phyloP scores from a whole-genome alignment of 139 green algal species.

The Desmodesmus armatus region DNA sequence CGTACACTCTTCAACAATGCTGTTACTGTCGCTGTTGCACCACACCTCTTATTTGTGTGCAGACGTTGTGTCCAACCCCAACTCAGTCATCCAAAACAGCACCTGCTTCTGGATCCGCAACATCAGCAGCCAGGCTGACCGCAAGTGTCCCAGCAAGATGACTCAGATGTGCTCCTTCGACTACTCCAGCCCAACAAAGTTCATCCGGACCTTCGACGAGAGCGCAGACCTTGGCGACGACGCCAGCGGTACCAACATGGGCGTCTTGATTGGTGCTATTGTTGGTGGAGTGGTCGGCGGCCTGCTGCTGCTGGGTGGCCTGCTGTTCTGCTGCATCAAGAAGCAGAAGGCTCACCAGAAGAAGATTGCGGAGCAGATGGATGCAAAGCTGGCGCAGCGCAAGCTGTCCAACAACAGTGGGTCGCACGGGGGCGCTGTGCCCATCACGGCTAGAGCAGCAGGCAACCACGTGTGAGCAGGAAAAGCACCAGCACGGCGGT shows the following conservation, averaged over 20 bases:
- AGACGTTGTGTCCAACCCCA: neutral
- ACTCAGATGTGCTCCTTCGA: slow-evolving; percentile 38
- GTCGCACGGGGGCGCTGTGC: neutral
- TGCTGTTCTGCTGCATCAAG: slow-evolving; percentile 38
- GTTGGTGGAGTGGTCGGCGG: slow-evolving; percentile 36
- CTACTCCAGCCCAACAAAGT: neutral
- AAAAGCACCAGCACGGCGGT: neutral
- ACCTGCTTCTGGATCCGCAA: slow-evolving; percentile 44
- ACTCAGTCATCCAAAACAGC: slow-evolving; percentile 6
- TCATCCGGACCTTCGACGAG: slow-evolving; percentile 28
- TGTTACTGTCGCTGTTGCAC: slow-evolving; percentile 3
- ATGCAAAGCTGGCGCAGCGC: neutral
- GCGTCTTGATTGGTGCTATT: slow-evolving; percentile 21
- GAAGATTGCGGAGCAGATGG: neutral
- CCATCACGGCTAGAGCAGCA: slow-evolving; percentile 20
- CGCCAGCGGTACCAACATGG: neutral
- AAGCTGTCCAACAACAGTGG: neutral
- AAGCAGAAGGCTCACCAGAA: slow-evolving; percentile 3
- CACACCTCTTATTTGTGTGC: no score
- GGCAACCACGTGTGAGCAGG: no score
- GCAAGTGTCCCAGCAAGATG: slow-evolving; percentile 12
- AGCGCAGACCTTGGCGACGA: neutral
- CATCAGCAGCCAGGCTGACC: neutral
- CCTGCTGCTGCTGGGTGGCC: neutral
- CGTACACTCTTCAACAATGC: no score